A percentile compares a stretch with the other conserved stretches of the same genome.
phyloP scores from a whole-genome alignment of 768 basidiomycete genomes.

The Amanita molliuscula region DNA sequence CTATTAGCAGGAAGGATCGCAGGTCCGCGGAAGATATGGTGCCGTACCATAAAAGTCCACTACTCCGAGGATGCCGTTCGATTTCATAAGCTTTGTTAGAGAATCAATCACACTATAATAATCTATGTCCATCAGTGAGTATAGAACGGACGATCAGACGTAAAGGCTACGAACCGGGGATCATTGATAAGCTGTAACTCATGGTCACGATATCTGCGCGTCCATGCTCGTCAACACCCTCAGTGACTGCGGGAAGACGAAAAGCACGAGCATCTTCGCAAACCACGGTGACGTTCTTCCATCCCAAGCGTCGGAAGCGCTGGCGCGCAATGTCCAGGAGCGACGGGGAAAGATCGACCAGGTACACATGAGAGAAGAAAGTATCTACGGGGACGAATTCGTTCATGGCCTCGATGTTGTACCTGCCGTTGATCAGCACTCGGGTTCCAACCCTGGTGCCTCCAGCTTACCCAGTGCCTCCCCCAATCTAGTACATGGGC shows the following conservation, averaged over 20 bases:
- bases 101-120: conserved; percentile 39
- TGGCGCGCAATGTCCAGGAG: conserved; percentile 61
- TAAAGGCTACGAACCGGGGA: conserved; percentile 10
- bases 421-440: neutral
- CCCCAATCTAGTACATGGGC: neutral
- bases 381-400: conserved; percentile 42
- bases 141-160: neutral
- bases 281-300: conserved; percentile 63
- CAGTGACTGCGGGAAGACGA: conserved; percentile 46
- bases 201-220: conserved; percentile 44
- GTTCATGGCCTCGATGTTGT: conserved; percentile 70
- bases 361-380: conserved; percentile 54
- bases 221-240: conserved; percentile 39
- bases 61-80: conserved; percentile 47
- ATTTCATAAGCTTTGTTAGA: neutral
- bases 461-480: neutral
- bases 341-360: conserved; percentile 66
- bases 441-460: neutral
- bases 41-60: conserved; percentile 53
- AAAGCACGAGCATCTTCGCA: conserved; percentile 68
- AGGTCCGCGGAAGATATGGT: neutral
- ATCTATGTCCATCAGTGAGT: conserved; percentile 36
- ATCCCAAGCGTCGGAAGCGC: conserved; percentile 55
- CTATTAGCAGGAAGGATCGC: neutral
- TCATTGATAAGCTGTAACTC: conserved; percentile 52